Evolutionary conservation across 495 filamentous ascomycete genomes (phyloP), one percentile per base, ranked within the genome.

Genomic region (Aspergillus kassunensis): DNA sequence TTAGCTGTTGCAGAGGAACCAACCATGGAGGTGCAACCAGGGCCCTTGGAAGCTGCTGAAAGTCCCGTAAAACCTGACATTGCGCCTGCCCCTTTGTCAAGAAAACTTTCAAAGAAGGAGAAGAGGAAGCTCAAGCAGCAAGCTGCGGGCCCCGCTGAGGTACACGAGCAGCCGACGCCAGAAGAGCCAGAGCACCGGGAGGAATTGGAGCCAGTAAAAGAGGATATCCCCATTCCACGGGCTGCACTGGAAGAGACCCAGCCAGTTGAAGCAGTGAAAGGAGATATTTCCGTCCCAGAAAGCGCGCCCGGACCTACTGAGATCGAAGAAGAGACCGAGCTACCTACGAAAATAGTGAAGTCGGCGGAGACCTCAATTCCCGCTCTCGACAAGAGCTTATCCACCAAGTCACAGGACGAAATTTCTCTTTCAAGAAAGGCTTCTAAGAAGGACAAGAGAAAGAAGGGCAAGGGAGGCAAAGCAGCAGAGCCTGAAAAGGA

Each of bases 61-160:
- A n/a, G n/a, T n/a, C n/a, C n/a, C n/a, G n/a, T n/a, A n/a, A n/a
- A n/a, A n/a, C n/a, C n/a, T n/a, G n/a, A n/a, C n/a, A 21, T 21
- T 20, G 16, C 1, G 11, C 46, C 25, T 42, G 40, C 51, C n/a
- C n/a, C 35, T 20, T 34, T 58, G n/a, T 52, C 53, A 12, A 63
- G 64, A 8, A 69, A 71, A 39, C 42, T 65, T 18, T 69, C 70
- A 3, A 72, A 73, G 57, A 72, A 69, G 41, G 68, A 75, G 40
- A 74, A 70, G 54, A 70, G 57, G 44, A 77, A 74, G 44, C 60
- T 62, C 21, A 72, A 72, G 61, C 67, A 73, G 33, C 59, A 69
- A 25, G 55, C 47, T 11, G 57, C 57, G 40, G 49, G 60, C 20
- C 13, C 27, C 21, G 6, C 25, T 19, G 58, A 61, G 18, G n/a